Base-by-base conservation (phyloP, 129 eudicot genomes). In the Chrysanthemum lavandulifolium region DNA sequence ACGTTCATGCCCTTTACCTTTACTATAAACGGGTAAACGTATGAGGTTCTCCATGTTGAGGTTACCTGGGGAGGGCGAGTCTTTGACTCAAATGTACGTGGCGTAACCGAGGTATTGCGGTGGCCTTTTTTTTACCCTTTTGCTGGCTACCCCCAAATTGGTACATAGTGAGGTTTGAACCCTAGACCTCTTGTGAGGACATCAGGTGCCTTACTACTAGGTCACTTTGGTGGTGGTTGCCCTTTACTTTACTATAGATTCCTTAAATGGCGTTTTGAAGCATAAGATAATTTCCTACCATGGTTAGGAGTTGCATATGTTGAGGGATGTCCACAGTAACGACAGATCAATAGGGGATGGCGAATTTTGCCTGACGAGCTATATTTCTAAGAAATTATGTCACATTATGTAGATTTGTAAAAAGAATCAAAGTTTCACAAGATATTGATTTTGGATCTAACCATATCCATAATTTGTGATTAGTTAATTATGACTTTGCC, bases 351-450 rank as follows among this genome's bases (percentile, higher is more conserved):
- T 25, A 5, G 10, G 27, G 76, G 53, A 50, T 21, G 61, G 51
- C 19, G 12, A 54, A 70, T 36, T 70, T 51, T 18, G 55, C 19
- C 13, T 0, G 52, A 69, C 13, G n/a, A 47, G n/a, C 73, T 69
- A 53, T 8, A 31, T 61, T 53, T 69, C 51, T 49, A 31, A 52
- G 47, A 15, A 56, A 36, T 6, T 11, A 1, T 31, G 33, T 62
- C 25, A 13, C 49, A 6, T 0, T 74, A 51, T 10, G 9, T 18
- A 13, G 45, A 6, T 64, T 16, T 51, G 64, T 74, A 36, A 63
- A n/a, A 18, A 61, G 61, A 27, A 27, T 58, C 56, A 59, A 72
- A 36, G 25, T 60, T 21, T 72, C 25, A 25, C 19, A 51, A 25
- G 47, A 19, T 16, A 49, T 2, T 40, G 47, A 40, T 40, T 40